Evolutionary conservation across 805 yeast genomes (phyloP), one percentile per base, ranked within the genome.

Genomic region (Starmerella apis): DNA sequence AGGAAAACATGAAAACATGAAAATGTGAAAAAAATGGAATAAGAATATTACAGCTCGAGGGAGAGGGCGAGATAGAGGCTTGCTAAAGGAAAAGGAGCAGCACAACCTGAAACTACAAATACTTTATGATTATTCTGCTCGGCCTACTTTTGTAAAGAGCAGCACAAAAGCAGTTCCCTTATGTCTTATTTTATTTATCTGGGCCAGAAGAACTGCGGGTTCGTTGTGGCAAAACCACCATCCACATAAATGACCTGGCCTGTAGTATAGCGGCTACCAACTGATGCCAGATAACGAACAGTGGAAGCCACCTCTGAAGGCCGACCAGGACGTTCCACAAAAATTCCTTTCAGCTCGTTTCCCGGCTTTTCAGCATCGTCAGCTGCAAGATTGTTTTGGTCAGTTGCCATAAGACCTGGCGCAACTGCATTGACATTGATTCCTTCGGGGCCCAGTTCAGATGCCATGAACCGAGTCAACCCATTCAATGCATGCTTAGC

Each of bases 401-500:
- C 49, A 13, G 56, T 53, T 11, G 56, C 56, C 30, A 53, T 35
- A 9, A 53, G 38, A 6, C 56, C 56, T 11, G 56, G 56, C 11
- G 55, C 56, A 4, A 53, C 48, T 23, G 52, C 56, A 25, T 53
- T 53, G 28, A 53, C 56, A 4, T 47, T 53, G 38, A 53, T 46
- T 9, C 56, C 56, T 27, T 53, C 56, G n/a, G 46, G 39, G 20
- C 56, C 56, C 5, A 53, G 47, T 42, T 53, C 56, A 4, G 47
- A 27, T 3, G 56, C 56, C 31, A 53, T 28, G 39, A 37, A 53
- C 25, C 46, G 43, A 25, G 56, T 53, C 7, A 53, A 49, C 27
- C 56, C 56, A n/a, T 32, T 46, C 18, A 47, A 24, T 11, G 56
- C 56, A 39, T 53, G 56, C 38, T 53, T 53, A 6, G 53, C 54